A percentile compares a stretch with the other conserved stretches of the same genome.
Evolutionary conservation across 108 stramenopile species (phyloP).

Genomic region (Discostella pseudostelligera): DNA sequence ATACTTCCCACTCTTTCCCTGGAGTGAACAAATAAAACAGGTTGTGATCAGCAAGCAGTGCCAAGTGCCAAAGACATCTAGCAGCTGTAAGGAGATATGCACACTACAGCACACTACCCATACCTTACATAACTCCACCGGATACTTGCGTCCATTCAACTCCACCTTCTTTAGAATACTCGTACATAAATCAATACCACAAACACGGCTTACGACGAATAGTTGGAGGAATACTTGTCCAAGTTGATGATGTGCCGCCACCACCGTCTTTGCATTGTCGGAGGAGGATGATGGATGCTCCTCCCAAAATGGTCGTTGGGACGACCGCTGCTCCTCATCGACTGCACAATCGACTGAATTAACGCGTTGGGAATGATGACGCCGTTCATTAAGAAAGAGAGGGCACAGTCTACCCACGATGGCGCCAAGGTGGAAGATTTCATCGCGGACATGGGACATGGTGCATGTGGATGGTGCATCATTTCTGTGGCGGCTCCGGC

Average conservation of each 20-base stretch:
- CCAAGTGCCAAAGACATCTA: no score
- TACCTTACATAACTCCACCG: slow-evolving; percentile 74
- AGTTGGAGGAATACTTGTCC: slow-evolving; percentile 35
- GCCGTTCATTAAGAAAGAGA: slow-evolving; percentile 9
- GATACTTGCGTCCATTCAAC: slow-evolving; percentile 81
- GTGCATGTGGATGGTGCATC: background rate
- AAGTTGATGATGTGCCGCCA: background rate
- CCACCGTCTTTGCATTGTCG: background rate
- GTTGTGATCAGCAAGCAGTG: no score
- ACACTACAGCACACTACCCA: background rate
- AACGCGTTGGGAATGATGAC: background rate
- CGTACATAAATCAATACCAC: slow-evolving; percentile 34
- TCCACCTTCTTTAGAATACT: slow-evolving; percentile 71
- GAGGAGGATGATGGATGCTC: no score
- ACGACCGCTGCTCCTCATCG: background rate
- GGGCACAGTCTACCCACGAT: slow-evolving; percentile 13
- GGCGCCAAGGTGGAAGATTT: slow-evolving; percentile 22
- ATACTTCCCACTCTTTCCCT: slow-evolving; percentile 73
- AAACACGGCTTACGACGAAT: slow-evolving; percentile 11
- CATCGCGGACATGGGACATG: slow-evolving; percentile 21
- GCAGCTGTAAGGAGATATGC: background rate
- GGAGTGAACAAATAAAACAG: slow-evolving; percentile 2
- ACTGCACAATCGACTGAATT: background rate
- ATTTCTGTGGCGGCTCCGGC: background rate
- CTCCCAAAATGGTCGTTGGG: background rate